A percentile compares a stretch with the other conserved stretches of the same genome.
These are phyloP conservation scores for Apodospora peruviana DNA, from an alignment of 495 filamentous ascomycete species.

Conservation along the genomic window DNA sequence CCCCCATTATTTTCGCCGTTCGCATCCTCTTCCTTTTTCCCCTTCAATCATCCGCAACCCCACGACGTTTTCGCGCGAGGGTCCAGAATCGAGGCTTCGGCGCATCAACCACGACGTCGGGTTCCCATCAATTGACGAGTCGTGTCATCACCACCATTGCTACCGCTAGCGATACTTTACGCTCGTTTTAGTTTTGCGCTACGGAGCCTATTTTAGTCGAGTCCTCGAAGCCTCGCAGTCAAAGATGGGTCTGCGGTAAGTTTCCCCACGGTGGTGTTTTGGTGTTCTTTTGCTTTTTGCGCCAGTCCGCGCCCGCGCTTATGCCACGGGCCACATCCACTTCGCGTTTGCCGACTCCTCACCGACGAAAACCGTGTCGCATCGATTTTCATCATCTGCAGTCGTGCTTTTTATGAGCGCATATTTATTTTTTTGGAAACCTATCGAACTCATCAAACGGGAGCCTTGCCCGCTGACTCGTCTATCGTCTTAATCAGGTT, in stretches of 20 bases:
- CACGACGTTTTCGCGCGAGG: constrained; percentile 23
- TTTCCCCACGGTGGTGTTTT: constrained; percentile 32
- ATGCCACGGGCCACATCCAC: constrained; percentile 10
- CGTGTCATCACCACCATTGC: constrained; percentile 14
- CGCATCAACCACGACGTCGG: constrained; percentile 20
- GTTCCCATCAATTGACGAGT: constrained; percentile 24
- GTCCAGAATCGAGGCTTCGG: constrained; percentile 19
- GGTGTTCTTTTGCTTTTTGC: not conserved
- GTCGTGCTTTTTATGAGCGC: not conserved
- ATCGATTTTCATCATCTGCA: constrained; percentile 1
- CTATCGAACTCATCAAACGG: too few species aligned
- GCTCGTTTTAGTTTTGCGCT: constrained; percentile 15
- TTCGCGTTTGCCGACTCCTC: not conserved
- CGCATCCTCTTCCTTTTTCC: constrained; percentile 16
- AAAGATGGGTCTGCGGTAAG: constrained; percentile 84
- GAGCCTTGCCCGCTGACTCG: constrained; percentile 16
- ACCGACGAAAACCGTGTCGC: not conserved
- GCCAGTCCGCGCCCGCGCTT: constrained; percentile 12
- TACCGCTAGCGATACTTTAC: constrained; percentile 9
- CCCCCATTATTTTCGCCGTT: constrained; percentile 17
- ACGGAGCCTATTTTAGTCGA: not conserved
- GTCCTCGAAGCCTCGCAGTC: too few species aligned
- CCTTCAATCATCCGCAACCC: constrained; percentile 24
- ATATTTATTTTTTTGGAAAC: constrained; percentile 1
- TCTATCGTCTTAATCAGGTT: constrained; percentile 32